These are phyloP conservation scores for Hyphopichia burtonii DNA, from an alignment of 1,139 yeast genomes.

Conservation along the genomic window DNA sequence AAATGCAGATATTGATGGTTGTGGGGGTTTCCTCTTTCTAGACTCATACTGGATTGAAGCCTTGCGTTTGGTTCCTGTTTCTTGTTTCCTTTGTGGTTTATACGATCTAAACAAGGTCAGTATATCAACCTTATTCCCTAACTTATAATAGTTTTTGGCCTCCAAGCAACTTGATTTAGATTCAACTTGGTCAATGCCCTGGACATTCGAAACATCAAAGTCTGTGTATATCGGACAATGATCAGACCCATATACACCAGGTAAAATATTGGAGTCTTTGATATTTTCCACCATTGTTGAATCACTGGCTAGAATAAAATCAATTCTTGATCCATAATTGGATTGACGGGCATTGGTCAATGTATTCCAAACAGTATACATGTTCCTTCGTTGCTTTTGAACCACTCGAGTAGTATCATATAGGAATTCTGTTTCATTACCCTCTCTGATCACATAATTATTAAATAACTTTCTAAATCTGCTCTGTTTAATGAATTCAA, in stretches of 20 bases:
- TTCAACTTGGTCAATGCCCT: no score
- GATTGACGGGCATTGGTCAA: constrained; percentile 72
- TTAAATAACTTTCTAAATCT: constrained; percentile 40
- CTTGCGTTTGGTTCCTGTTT: neutral
- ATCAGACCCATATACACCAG: constrained; percentile 78
- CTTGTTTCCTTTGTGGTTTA: neutral
- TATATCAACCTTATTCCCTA: constrained; percentile 51
- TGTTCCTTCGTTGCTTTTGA: constrained; percentile 56
- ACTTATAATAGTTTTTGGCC: constrained; percentile 51
- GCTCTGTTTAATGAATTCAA: neutral
- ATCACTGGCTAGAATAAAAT: constrained; percentile 58
- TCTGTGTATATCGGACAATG: constrained; percentile 92
- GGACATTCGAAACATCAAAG: constrained; percentile 27
- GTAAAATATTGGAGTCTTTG: constrained; percentile 61
- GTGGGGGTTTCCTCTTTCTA: constrained; percentile 8
- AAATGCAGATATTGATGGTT: constrained; percentile 15
- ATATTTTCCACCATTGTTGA: constrained; percentile 31
- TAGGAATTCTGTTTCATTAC: constrained; percentile 26
- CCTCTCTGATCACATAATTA: constrained; percentile 22
- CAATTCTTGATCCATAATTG: constrained; percentile 88
- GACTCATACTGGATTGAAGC: constrained; percentile 6
- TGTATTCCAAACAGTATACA: constrained; percentile 95
- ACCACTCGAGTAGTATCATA: constrained; percentile 63
- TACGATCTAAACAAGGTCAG: constrained; percentile 46
- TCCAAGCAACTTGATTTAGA: constrained; percentile 37